Evolutionary conservation across 441 rosid species (phyloP).

Genomic region (Biscutella laevigata): DNA sequence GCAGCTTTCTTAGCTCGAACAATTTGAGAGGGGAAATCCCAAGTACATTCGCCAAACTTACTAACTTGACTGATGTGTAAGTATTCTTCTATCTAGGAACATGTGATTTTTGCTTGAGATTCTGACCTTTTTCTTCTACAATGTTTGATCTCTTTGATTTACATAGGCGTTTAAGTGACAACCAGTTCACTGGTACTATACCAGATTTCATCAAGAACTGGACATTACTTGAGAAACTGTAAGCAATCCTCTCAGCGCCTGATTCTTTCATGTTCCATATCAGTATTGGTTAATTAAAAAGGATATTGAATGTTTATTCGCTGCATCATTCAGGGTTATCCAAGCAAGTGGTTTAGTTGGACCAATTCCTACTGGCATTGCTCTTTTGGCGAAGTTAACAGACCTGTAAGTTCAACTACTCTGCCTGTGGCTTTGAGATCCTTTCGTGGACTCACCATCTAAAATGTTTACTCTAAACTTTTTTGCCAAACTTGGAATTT

Average conservation of each 20-base stretch:
- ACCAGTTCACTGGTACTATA: slow-evolving; percentile 36
- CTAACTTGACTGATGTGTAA: slow-evolving; percentile 37
- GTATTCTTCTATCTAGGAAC: background rate
- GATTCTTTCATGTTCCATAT: background rate
- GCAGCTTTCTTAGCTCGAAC: slow-evolving; percentile 45
- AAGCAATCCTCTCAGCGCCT: slow-evolving; percentile 12
- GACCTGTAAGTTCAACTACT: slow-evolving; percentile 37
- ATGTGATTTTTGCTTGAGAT: background rate
- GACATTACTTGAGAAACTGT: slow-evolving; percentile 40
- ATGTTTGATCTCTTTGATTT: no score
- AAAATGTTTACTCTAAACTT: background rate
- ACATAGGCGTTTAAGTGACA: slow-evolving; percentile 48
- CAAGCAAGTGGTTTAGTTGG: slow-evolving; percentile 61
- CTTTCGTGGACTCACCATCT: background rate
- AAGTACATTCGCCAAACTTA: slow-evolving; percentile 37
- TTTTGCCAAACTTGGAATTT: background rate
- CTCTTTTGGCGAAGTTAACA: slow-evolving; percentile 20
- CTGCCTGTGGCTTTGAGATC: no score
- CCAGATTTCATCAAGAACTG: slow-evolving; percentile 45
- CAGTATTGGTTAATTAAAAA: background rate
- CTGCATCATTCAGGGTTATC: slow-evolving; percentile 29
- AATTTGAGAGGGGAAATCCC: slow-evolving; percentile 47
- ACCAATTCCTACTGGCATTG: slow-evolving; percentile 43
- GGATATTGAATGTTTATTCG: background rate
- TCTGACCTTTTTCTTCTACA: no score